A percentile compares a stretch with the other conserved stretches of the same genome.
These are phyloP conservation scores for Pythium aquatile DNA, from an alignment of 352 stramenopile species.

Conservation along the genomic window DNA sequence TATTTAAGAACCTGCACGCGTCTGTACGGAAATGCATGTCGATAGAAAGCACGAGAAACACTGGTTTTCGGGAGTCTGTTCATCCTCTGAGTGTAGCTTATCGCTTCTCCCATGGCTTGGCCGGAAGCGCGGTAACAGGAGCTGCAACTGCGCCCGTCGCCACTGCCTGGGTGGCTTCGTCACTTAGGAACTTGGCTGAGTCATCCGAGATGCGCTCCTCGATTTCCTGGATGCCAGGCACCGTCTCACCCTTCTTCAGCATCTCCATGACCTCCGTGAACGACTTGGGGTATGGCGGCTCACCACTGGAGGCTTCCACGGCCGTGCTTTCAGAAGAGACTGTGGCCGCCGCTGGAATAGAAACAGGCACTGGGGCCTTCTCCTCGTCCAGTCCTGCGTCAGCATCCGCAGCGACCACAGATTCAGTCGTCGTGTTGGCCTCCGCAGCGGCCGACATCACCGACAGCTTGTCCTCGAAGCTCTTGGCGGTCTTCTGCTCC, in stretches of 20 bases:
- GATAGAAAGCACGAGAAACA: background rate
- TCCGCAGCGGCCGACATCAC: background rate
- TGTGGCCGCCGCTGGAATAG: background rate
- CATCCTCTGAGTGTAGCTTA: background rate
- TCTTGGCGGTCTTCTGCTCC: conserved; percentile 25
- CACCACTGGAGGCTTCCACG: conserved; percentile 11
- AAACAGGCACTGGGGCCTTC: conserved; percentile 12
- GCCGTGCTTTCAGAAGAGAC: background rate
- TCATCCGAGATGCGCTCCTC: conserved; percentile 75
- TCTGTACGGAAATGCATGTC: conserved; percentile 1
- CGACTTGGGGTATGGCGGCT: conserved; percentile 60
- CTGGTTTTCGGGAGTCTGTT: background rate
- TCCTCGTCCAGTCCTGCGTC: conserved; percentile 15
- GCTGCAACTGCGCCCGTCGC: background rate
- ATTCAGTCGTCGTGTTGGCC: background rate
- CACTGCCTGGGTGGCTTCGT: background rate
- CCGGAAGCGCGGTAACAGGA: background rate
- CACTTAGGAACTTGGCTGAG: conserved; percentile 27
- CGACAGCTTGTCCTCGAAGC: conserved; percentile 3
- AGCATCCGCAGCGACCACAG: conserved; percentile 9
- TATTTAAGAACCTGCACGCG: conserved; percentile 11
- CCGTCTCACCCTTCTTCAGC: conserved; percentile 65
- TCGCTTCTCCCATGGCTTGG: conserved; percentile 27
- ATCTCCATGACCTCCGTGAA: conserved; percentile 78
- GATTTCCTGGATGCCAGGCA: conserved; percentile 74